phyloP scores from a whole-genome alignment of 441 rosid genomes.

The Bocquillonia castaneifolia region DNA sequence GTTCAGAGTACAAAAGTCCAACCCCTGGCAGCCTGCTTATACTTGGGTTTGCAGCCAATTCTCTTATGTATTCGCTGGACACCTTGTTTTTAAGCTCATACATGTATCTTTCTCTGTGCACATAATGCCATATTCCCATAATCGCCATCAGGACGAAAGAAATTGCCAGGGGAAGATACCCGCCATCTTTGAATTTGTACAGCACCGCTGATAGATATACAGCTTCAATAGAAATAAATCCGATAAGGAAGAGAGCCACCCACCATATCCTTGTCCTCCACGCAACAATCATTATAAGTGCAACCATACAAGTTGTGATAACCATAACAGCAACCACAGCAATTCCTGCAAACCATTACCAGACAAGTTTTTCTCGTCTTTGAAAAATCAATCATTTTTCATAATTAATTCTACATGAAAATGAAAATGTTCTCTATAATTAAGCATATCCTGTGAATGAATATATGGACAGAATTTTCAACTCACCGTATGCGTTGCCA shows the following conservation, averaged over 20 bases:
- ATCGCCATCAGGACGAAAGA: conserved; percentile 42
- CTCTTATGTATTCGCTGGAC: conserved; percentile 40
- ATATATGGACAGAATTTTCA: background rate
- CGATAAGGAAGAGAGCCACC: conserved; percentile 38
- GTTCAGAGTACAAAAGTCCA: conserved; percentile 65
- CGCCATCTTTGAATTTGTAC: conserved; percentile 60
- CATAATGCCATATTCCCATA: conserved; percentile 72
- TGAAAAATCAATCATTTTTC: background rate
- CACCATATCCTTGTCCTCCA: conserved; percentile 56
- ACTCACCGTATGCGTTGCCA: conserved; percentile 66
- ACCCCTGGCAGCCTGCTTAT: conserved; percentile 54
- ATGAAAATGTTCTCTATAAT: too few relatives aligned
- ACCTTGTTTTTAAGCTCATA: conserved; percentile 68
- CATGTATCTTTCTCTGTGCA: conserved; percentile 42
- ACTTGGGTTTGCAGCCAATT: conserved; percentile 37
- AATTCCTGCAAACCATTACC: conserved; percentile 36
- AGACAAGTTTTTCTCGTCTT: too few relatives aligned
- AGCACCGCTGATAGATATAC: conserved; percentile 49
- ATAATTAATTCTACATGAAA: too few relatives aligned
- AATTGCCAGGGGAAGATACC: conserved; percentile 53
- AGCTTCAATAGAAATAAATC: conserved; percentile 38
- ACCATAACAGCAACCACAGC: conserved; percentile 73
- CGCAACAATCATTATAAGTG: conserved; percentile 62
- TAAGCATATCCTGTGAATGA: too few relatives aligned
- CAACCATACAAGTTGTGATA: conserved; percentile 57